A percentile compares a stretch with the other conserved stretches of the same genome.
phyloP scores from a whole-genome alignment of 1,284 basidiomycete genomes.

The Leucoagaricus sp. region DNA sequence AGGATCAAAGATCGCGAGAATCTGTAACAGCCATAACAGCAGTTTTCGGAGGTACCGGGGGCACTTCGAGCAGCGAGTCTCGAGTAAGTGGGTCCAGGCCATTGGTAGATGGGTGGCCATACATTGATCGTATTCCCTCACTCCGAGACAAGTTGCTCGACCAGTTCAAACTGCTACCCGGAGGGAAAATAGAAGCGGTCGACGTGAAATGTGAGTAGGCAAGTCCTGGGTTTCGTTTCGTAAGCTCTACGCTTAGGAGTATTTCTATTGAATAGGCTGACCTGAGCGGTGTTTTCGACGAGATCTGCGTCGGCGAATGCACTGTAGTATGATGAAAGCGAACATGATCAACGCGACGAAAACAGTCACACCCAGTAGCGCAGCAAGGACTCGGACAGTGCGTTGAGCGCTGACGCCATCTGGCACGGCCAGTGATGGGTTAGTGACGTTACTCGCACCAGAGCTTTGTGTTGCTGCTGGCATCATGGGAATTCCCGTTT shows the following conservation, averaged over 20 bases:
- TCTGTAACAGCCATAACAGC: too few species aligned
- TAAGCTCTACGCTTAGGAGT: background rate
- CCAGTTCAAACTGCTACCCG: conserved; percentile 12
- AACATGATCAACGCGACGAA: conserved; percentile 22
- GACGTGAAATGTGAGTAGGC: conserved; percentile 38
- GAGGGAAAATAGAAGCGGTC: conserved; percentile 41
- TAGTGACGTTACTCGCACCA: conserved; percentile 8
- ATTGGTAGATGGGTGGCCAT: background rate
- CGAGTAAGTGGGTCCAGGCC: background rate
- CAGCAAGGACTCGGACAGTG: conserved; percentile 26
- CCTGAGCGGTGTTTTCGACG: background rate
- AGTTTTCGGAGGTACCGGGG: conserved; percentile 19
- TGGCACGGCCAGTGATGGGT: conserved; percentile 3
- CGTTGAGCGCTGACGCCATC: conserved; percentile 5
- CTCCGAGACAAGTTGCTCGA: conserved; percentile 24
- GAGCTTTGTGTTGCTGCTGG: conserved; percentile 16
- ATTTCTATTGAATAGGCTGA: background rate
- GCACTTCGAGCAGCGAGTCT: conserved; percentile 12
- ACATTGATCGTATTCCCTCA: conserved; percentile 18
- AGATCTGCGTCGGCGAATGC: conserved; percentile 13
- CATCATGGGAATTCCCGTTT: background rate
- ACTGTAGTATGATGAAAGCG: conserved; percentile 21
- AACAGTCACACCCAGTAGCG: conserved; percentile 25
- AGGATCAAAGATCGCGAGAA: background rate
- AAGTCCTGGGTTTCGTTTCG: conserved; percentile 21